Conservation (phyloP, 768 basidiomycete genomes). For the Mrakia gelida region DNA sequence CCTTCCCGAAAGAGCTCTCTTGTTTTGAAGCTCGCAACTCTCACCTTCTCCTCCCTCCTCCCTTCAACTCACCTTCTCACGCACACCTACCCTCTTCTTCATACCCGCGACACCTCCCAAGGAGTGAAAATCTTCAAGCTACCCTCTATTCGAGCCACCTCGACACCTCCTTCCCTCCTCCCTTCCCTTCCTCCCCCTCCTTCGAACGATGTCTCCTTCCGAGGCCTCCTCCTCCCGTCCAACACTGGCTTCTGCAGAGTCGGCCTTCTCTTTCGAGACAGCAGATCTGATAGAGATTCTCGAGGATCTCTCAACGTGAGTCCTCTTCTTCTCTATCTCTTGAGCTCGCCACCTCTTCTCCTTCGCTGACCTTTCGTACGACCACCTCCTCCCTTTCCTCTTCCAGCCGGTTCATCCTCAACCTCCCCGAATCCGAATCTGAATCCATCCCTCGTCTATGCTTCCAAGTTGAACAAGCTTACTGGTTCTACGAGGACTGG, state of each 20-base stretch:
- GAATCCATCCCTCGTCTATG: constrained; percentile 86
- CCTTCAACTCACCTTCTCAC: not conserved
- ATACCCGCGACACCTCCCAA: not conserved
- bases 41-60: not conserved
- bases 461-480: constrained; percentile 99
- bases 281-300: constrained; percentile 68
- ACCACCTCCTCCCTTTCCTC: constrained; percentile 31
- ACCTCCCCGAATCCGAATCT: constrained; percentile 89
- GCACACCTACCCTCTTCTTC: too few species aligned
- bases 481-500: constrained; percentile 99
- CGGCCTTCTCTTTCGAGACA: constrained; percentile 22
- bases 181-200: not conserved
- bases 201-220: not conserved
- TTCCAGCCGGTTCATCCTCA: constrained; percentile 85
- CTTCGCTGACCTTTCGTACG: constrained; percentile 37
- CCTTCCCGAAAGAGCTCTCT: not conserved
- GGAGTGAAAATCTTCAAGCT: not conserved
- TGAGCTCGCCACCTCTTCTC: constrained; percentile 5
- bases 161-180: not conserved
- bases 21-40: not conserved
- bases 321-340: constrained; percentile 23
- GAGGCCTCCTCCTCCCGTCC: not conserved
- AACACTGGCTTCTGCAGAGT: not conserved
- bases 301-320: constrained; percentile 81
- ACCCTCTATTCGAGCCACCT: too few species aligned